Base-by-base conservation (phyloP, 108 stramenopile genomes). In the Nitzschia sp. region DNA sequence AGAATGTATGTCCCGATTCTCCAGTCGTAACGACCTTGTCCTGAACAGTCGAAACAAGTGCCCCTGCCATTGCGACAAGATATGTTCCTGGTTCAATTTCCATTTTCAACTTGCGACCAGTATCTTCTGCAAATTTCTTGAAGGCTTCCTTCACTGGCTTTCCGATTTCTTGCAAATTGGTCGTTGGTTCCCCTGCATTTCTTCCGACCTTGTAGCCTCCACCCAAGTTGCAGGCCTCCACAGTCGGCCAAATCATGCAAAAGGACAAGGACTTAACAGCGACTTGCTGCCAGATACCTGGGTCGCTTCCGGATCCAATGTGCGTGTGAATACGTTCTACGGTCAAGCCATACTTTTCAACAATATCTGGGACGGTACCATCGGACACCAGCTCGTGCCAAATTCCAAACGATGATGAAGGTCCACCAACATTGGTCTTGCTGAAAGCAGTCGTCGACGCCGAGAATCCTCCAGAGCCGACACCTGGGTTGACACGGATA, bases 41-140 rank as follows among this genome's bases (percentile, higher is more conserved):
- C 71, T 98, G 97, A 45, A 98, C 85, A 16, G 84, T 91, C 44
- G 82, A 80, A 4, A 99, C 94, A 9, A 99, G 69, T 27, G 94
- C 89, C 31, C 97, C 98, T 31, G 92, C 93, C 81, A 97, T 99
- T 53, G 98, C 98, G 0, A 97, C 95, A 44, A 99, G 77, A 76
- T 95, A 98, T 17, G 98, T 99, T 32, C 98, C 98, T 5, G 98
- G 98, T 69, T 99, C 98, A 77, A 99, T 97, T 75, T 99, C 98
- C 75, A 99, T 71, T 32, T 80, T 68, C 45, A 99, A 75, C 72
- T 94, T 75, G 5, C 96, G 82, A 27, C 97, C 98, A 31, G 94
- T 90, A 53, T 90, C 89, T 61, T 69, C 68, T 13, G 93, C 92
- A 76, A 97, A 99, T 3, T 83, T 60, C 58, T 76, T 75, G 71